Conservation (phyloP, 2,329 filamentous ascomycete species). For the Pyrenochaeta sp. region DNA sequence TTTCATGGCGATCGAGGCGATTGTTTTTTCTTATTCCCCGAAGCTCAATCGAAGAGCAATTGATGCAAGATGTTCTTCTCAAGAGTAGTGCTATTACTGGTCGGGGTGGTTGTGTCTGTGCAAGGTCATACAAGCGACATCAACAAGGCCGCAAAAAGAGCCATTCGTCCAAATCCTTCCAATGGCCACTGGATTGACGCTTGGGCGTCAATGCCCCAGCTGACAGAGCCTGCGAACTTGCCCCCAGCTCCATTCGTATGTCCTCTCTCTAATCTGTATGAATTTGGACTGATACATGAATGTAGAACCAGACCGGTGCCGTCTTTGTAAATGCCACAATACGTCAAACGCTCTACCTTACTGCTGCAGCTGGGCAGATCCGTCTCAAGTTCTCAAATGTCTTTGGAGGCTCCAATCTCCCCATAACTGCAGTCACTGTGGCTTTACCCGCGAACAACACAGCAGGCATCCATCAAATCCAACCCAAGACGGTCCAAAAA, state of each 20-base stretch:
- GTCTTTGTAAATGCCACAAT: constrained; percentile 70
- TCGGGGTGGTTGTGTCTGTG: constrained; percentile 19
- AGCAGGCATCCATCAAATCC: constrained; percentile 63
- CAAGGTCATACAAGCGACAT: constrained; percentile 13
- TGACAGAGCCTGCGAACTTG: constrained; percentile 69
- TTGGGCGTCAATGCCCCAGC: constrained; percentile 73
- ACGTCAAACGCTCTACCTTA: constrained; percentile 71
- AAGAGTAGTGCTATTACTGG: constrained; percentile 19
- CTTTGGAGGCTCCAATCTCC: constrained; percentile 68
- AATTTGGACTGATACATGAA: background rate
- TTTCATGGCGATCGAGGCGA: background rate
- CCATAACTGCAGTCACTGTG: constrained; percentile 67
- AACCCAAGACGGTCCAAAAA: constrained; percentile 60
- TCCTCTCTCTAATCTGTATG: background rate
- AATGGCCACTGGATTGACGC: constrained; percentile 67
- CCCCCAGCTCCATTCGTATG: constrained; percentile 65
- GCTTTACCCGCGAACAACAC: constrained; percentile 64
- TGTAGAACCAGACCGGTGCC: constrained; percentile 61
- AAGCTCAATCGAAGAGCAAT: background rate
- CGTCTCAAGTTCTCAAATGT: constrained; percentile 72
- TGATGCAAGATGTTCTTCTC: constrained; percentile 23
- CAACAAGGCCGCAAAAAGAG: constrained; percentile 10
- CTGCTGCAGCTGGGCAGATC: constrained; percentile 64
- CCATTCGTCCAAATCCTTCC: constrained; percentile 34
- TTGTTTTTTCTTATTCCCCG: background rate